Conservation (phyloP, 768 basidiomycete species). For the Xerocomus brunneocitrinus region DNA sequence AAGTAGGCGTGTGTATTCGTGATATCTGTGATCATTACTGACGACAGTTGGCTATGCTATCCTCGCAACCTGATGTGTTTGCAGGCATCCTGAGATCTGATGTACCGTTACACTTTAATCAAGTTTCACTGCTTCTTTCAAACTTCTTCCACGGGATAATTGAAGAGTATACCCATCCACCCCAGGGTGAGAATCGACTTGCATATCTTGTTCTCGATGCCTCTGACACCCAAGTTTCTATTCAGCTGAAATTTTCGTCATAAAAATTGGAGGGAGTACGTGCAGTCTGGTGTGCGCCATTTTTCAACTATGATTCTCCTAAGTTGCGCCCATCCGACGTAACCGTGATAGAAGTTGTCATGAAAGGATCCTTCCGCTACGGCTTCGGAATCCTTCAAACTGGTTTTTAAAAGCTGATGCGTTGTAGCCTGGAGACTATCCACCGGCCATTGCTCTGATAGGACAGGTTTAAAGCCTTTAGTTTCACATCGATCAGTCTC, state of each 20-base stretch:
- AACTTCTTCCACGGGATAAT: no score
- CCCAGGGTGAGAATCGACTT: constrained; percentile 49
- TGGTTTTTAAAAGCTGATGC: constrained; percentile 26
- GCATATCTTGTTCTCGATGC: constrained; percentile 56
- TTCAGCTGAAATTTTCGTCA: constrained; percentile 51
- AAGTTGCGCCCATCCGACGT: no score
- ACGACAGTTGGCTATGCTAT: not conserved
- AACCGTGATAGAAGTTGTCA: constrained; percentile 12
- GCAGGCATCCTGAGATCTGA: constrained; percentile 90
- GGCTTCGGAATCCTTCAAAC: constrained; percentile 18
- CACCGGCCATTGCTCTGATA: constrained; percentile 75
- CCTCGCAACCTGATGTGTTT: constrained; percentile 5
- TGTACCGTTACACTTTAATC: constrained; percentile 36
- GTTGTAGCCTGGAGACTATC: constrained; percentile 74
- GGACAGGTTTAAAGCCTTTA: no score
- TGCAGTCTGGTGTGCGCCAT: no score
- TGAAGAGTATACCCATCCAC: no score
- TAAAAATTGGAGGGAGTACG: no score
- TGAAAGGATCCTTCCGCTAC: constrained; percentile 93
- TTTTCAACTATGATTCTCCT: no score
- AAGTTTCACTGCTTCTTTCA: not conserved
- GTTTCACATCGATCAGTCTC: constrained; percentile 23
- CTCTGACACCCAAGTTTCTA: constrained; percentile 84
- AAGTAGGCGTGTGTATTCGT: not conserved
- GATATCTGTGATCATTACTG: not conserved